Conservation (phyloP, 257 asterid genomes). For the Gynochthodes officinalis region DNA sequence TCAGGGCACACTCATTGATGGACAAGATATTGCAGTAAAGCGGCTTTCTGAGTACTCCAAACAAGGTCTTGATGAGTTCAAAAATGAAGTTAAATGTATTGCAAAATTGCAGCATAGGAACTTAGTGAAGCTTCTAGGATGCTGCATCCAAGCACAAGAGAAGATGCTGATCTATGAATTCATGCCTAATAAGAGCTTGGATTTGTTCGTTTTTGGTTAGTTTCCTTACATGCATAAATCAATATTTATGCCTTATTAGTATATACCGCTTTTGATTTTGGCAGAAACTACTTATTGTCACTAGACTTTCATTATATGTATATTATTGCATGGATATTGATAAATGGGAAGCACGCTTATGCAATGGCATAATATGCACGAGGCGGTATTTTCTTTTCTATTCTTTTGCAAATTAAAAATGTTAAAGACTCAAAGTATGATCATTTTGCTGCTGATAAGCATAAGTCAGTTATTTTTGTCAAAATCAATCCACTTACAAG, state of each 20-base stretch:
- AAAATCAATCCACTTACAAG: background rate
- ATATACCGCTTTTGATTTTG: background rate
- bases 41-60: conserved; percentile 37
- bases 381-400: background rate
- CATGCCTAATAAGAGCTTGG: conserved; percentile 48
- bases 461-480: background rate
- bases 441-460: background rate
- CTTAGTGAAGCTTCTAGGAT: conserved; percentile 57
- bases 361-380: background rate
- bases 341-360: background rate
- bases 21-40: conserved; percentile 52
- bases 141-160: conserved; percentile 44
- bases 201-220: conserved; percentile 45
- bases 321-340: too few relatives aligned
- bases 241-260: background rate
- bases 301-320: too few relatives aligned
- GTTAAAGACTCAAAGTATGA: background rate
- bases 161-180: conserved; percentile 51
- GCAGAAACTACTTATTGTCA: background rate
- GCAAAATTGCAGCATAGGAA: conserved; percentile 58
- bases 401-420: background rate
- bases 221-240: background rate
- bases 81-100: conserved; percentile 42
- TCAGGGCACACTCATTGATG: conserved; percentile 41
- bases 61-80: conserved; percentile 56